Conservation (phyloP, 768 basidiomycete species). For the Chlorophyllum brunneum region DNA sequence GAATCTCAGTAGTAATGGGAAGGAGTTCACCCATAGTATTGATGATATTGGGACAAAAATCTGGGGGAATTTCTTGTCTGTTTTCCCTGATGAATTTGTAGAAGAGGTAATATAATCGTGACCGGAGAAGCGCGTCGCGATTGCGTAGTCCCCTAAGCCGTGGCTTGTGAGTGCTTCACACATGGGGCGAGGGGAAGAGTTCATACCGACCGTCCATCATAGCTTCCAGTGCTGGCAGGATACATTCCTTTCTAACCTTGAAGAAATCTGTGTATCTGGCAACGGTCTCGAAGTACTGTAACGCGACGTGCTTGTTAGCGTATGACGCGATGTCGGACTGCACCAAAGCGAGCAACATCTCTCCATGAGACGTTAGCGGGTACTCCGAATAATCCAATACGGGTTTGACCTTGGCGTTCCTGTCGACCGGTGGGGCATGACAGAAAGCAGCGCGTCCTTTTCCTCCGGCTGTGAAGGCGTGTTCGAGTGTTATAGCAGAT, state of each 20-base stretch:
- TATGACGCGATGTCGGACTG: slow-evolving; percentile 78
- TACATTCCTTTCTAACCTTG: slow-evolving; percentile 86
- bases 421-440: slow-evolving; percentile 56
- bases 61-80: slow-evolving; percentile 68
- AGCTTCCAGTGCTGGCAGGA: slow-evolving; percentile 81
- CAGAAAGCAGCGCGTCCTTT: slow-evolving; percentile 89
- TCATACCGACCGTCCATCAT: slow-evolving; percentile 81
- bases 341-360: slow-evolving; percentile 82
- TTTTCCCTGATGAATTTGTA: slow-evolving; percentile 86
- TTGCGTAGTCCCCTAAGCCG: slow-evolving; percentile 87
- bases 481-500: slow-evolving; percentile 8
- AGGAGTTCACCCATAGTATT: slow-evolving; percentile 76
- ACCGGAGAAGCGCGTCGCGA: slow-evolving; percentile 59
- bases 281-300: slow-evolving; percentile 91
- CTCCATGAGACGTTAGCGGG: slow-evolving; percentile 86
- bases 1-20: slow-evolving; percentile 68
- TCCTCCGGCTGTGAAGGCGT: slow-evolving; percentile 48
- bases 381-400: slow-evolving; percentile 68
- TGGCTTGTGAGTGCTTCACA: neutral
- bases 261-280: slow-evolving; percentile 97
- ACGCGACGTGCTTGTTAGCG: slow-evolving; percentile 77
- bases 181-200: slow-evolving; percentile 3
- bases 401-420: slow-evolving; percentile 62
- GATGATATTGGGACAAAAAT: slow-evolving; percentile 69
- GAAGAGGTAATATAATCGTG: slow-evolving; percentile 89